A percentile compares a stretch with the other conserved stretches of the same genome.
Conservation (phyloP, 306 rosid species). For the Citrullus amarus region DNA sequence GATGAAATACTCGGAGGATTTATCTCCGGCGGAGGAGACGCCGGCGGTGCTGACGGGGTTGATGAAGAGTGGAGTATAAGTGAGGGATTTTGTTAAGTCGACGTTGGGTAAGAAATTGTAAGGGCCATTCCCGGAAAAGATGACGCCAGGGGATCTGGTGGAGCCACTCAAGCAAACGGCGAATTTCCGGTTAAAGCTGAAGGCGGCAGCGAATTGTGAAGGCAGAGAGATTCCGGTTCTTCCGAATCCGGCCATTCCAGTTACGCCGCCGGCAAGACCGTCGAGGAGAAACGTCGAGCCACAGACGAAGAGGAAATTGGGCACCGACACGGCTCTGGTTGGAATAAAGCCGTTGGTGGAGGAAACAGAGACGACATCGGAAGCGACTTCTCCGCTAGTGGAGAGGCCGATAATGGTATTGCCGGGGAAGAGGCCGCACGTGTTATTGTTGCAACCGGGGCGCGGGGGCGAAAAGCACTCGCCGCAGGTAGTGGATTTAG, state of each 20-base stretch:
- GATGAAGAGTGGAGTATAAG: conserved; percentile 35
- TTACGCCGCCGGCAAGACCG: conserved; percentile 34
- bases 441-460: conserved; percentile 35
- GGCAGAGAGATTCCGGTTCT: conserved; percentile 27
- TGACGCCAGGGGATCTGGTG: not conserved
- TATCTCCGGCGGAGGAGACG: conserved; percentile 14
- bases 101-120: conserved; percentile 2
- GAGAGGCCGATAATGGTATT: conserved; percentile 24
- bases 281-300: conserved; percentile 23
- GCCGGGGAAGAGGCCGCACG: conserved; percentile 15
- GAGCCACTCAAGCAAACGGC: conserved; percentile 44
- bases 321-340: conserved; percentile 17
- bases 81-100: conserved; percentile 14
- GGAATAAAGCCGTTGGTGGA: conserved; percentile 35
- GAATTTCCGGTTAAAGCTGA: conserved; percentile 33
- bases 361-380: conserved; percentile 31
- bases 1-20: conserved; percentile 45
- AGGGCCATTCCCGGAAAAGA: conserved; percentile 18
- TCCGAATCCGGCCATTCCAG: conserved; percentile 54
- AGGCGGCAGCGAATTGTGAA: conserved; percentile 31
- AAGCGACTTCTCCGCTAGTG: conserved; percentile 22
- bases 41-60: conserved; percentile 32
- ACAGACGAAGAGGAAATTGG: conserved; percentile 33
- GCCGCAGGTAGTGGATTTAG: not conserved
- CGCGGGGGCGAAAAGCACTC: conserved; percentile 11